Base-by-base conservation (phyloP, 2,329 filamentous ascomycete genomes). In the Leptographium procerum region DNA sequence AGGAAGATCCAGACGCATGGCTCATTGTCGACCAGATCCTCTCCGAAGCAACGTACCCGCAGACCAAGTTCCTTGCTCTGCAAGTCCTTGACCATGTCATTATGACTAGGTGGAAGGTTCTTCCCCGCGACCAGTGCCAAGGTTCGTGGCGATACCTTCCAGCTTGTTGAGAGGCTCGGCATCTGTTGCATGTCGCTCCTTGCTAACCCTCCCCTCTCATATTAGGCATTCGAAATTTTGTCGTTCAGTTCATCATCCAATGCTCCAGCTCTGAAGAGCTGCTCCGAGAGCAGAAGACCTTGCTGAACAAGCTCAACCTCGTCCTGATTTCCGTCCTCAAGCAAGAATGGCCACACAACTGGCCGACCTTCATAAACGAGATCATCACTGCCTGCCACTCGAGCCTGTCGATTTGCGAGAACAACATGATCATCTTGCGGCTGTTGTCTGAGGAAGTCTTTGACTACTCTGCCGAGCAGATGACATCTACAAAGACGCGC, bases 341-440 rank as follows among this genome's bases (percentile, higher is more conserved):
- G 80, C 94, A 99, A 75, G 94, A 99, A 75, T 99, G 94, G 94
- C 94, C 94, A 59, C 92, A 97, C 75, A 95, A 99, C 79, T 99
- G 95, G 94, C 94, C 95, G 13, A 96, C 91, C 24, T 99, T 99
- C 74, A 97, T 99, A 81, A 97, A 97, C 78, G 94, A 99, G 77
- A 99, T 99, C 73, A 91, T 99, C 67, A 88, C 90, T 26, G 92
- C 94, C 58, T 97, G 91, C 75, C 91, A 95, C 71, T 92, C 89
- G 65, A 96, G 88, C 73, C 79, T 99, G 57, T 94, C 92, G 43
- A 95, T 99, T 67, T 99, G 95, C 82, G 94, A 99, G 77, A 99
- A 99, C 78, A 99, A 99, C 79, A 99, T 99, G 94, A 91, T 89
- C 64, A 97, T 99, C 66, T 82, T 99, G 65, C 87, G 94, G 61